A percentile compares a stretch with the other conserved stretches of the same genome.
Conservation (phyloP, 495 filamentous ascomycete genomes). For the Annulohypoxylon nitens region DNA sequence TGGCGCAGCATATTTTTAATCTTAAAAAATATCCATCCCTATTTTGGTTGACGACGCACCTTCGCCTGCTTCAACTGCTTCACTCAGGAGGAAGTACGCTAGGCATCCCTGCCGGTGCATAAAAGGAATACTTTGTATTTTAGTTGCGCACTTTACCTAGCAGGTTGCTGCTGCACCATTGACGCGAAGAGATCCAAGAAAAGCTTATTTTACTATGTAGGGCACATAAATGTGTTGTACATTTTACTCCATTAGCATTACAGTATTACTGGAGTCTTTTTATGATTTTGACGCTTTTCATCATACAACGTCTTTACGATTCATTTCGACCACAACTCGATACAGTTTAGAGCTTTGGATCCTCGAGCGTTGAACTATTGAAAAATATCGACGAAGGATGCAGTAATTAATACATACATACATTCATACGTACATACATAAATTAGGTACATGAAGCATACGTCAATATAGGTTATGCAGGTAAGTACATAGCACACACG, state of each 20-base stretch:
- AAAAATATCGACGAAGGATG: constrained; percentile 4
- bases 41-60: background rate
- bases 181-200: constrained; percentile 26
- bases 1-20: constrained; percentile 42
- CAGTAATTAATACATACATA: background rate
- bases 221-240: background rate
- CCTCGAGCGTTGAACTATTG: background rate
- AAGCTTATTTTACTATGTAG: constrained; percentile 27
- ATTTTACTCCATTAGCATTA: too few species aligned
- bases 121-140: constrained; percentile 12
- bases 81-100: constrained; percentile 17
- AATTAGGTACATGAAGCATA: constrained; percentile 3
- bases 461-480: background rate
- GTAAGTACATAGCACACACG: constrained; percentile 3
- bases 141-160: background rate
- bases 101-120: constrained; percentile 27
- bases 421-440: background rate
- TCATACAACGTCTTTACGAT: background rate
- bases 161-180: constrained; percentile 4
- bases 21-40: constrained; percentile 30
- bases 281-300: background rate
- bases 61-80: background rate
- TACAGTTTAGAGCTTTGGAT: background rate
- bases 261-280: background rate
- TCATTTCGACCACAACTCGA: background rate